Evolutionary conservation across 2,329 filamentous ascomycete species (phyloP).

Genomic region (Diaporthe citrichinensis): DNA sequence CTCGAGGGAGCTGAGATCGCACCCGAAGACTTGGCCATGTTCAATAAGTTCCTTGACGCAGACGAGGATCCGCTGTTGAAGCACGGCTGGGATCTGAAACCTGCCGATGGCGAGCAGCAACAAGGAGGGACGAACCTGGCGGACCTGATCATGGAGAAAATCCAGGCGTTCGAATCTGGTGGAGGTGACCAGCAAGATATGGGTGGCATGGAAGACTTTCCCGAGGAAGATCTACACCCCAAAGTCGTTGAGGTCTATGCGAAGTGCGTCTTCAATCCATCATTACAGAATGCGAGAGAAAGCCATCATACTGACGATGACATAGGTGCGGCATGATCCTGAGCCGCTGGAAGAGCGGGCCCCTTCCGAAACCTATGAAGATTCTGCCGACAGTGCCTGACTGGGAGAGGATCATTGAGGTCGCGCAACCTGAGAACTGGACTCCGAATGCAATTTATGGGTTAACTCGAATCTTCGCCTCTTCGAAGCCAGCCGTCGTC

Average conservation of each 20-base stretch:
- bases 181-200: conserved; percentile 60
- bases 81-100: conserved; percentile 67
- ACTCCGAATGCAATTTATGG: conserved; percentile 85
- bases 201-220: conserved; percentile 79
- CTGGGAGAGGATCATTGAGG: conserved; percentile 89
- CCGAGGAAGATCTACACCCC: conserved; percentile 79
- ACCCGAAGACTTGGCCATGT: conserved; percentile 88
- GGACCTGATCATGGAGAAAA: conserved; percentile 94
- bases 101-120: conserved; percentile 58
- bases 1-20: conserved; percentile 80
- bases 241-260: conserved; percentile 96
- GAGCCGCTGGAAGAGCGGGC: conserved; percentile 95
- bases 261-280: conserved; percentile 69
- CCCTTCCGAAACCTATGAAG: conserved; percentile 97
- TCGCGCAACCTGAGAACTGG: conserved; percentile 69
- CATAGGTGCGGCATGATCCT: conserved; percentile 85
- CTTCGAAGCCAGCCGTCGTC: conserved; percentile 82
- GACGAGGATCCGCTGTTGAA: conserved; percentile 81
- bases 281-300: conserved; percentile 14
- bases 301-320: conserved; percentile 35
- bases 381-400: conserved; percentile 92
- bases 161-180: conserved; percentile 88
- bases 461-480: conserved; percentile 93
- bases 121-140: conserved; percentile 82
- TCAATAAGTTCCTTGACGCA: conserved; percentile 88